Evolutionary conservation across 768 basidiomycete genomes (phyloP).

Genomic region (Collybia mongolica): DNA sequence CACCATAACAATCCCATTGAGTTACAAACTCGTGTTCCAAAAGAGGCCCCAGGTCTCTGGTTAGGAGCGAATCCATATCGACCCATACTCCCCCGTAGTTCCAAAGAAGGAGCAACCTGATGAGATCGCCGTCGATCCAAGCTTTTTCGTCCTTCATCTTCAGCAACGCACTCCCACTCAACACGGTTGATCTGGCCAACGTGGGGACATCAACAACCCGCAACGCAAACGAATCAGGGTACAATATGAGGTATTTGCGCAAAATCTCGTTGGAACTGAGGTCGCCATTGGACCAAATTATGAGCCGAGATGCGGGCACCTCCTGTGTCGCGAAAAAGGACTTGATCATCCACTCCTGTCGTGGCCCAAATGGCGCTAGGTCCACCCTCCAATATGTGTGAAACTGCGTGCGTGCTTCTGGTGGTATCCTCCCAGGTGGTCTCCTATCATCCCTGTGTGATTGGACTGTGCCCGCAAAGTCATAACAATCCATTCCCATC

Average conservation of each 20-base stretch:
- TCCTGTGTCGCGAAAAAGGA: constrained; percentile 95
- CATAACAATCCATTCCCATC: constrained; percentile 87
- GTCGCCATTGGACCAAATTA: constrained; percentile 93
- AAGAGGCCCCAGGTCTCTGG: constrained; percentile 81
- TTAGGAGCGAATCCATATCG: constrained; percentile 95
- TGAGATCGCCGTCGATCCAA: constrained; percentile 93
- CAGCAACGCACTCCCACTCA: constrained; percentile 66
- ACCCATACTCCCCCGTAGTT: constrained; percentile 92
- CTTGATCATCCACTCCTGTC: constrained; percentile 90
- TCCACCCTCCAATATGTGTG: constrained; percentile 97
- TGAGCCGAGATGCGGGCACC: constrained; percentile 54
- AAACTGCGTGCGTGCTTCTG: constrained; percentile 59
- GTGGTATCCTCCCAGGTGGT: constrained; percentile 18
- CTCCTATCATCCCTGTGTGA: constrained; percentile 14
- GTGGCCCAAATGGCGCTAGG: constrained; percentile 72
- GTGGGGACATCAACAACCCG: constrained; percentile 62
- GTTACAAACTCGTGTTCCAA: constrained; percentile 96
- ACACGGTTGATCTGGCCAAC: constrained; percentile 74
- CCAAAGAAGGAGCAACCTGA: constrained; percentile 88
- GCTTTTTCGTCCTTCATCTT: constrained; percentile 70
- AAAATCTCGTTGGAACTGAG: constrained; percentile 56
- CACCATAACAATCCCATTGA: constrained; percentile 99
- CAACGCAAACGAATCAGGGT: constrained; percentile 72
- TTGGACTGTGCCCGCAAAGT: constrained; percentile 84
- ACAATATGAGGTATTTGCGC: constrained; percentile 53